Conservation (phyloP, 225 moss, liverwort and hornwort species). For the Antitrichia curtipendula region DNA sequence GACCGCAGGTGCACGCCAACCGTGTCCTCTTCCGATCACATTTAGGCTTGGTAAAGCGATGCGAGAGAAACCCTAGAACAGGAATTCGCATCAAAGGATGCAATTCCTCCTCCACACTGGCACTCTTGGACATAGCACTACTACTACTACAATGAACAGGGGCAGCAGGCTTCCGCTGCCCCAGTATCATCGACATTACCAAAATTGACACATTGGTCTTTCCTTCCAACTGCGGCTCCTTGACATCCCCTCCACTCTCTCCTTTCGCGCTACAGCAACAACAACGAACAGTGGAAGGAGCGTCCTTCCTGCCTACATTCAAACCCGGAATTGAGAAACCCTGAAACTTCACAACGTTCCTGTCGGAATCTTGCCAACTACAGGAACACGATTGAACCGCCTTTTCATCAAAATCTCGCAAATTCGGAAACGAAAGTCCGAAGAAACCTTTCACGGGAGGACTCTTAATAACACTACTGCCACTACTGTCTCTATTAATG, state of each 20-base stretch:
- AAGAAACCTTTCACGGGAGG: background rate
- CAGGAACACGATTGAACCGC: background rate
- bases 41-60: constrained; percentile 2
- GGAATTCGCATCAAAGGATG: constrained; percentile 31
- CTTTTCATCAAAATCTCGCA: background rate
- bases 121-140: background rate
- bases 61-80: constrained; percentile 37
- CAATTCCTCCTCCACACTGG: background rate
- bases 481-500: background rate
- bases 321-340: constrained; percentile 13
- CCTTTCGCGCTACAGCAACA: background rate
- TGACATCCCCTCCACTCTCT: background rate
- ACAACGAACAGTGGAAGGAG: background rate
- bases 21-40: constrained; percentile 31
- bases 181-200: constrained; percentile 33
- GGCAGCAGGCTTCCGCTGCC: constrained; percentile 4
- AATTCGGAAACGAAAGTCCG: constrained; percentile 11
- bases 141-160: background rate
- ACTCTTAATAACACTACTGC: background rate
- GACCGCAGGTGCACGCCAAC: constrained; percentile 20
- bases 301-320: constrained; percentile 4
- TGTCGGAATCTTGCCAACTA: constrained; percentile 1
- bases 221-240: constrained; percentile 12
- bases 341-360: background rate
- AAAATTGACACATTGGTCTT: constrained; percentile 22